Evolutionary conservation across 768 basidiomycete species (phyloP).

Genomic region (Panaeolus cyanescens): DNA sequence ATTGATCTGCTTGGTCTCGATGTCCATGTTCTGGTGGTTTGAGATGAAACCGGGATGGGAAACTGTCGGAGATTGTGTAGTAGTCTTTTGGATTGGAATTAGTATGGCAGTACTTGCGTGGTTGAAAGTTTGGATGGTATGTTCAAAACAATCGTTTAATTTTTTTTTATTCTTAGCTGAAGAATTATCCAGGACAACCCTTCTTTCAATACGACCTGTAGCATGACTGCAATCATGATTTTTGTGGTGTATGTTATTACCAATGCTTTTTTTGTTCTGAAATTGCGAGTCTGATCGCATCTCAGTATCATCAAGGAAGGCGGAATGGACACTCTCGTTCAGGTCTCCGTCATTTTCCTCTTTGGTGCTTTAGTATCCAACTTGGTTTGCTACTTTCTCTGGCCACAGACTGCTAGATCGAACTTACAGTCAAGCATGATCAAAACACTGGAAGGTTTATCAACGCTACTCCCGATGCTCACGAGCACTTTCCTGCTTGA

Average conservation of each 20-base stretch:
- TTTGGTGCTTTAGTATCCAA: slow-evolving; percentile 83
- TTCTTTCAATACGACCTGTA: slow-evolving; percentile 82
- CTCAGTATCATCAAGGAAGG: slow-evolving; percentile 85
- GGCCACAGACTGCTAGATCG: slow-evolving; percentile 82
- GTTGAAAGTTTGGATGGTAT: slow-evolving; percentile 86
- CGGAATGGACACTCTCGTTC: slow-evolving; percentile 68
- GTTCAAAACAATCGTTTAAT: slow-evolving; percentile 6
- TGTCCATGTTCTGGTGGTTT: slow-evolving; percentile 79
- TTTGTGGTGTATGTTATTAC: slow-evolving; percentile 67
- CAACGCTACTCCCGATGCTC: slow-evolving; percentile 79
- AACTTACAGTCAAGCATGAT: slow-evolving; percentile 85
- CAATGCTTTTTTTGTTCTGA: not conserved
- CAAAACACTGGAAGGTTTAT: slow-evolving; percentile 83
- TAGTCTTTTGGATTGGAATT: slow-evolving; percentile 80
- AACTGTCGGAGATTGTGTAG: slow-evolving; percentile 74
- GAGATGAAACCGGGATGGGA: slow-evolving; percentile 70
- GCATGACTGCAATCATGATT: slow-evolving; percentile 81
- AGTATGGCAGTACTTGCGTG: slow-evolving; percentile 83
- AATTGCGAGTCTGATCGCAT: slow-evolving; percentile 5
- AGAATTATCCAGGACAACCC: slow-evolving; percentile 54
- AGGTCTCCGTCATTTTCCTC: slow-evolving; percentile 75
- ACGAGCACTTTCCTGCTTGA: slow-evolving; percentile 85
- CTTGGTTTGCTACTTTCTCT: slow-evolving; percentile 77
- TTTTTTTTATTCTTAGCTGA: not conserved
- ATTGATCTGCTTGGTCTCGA: slow-evolving; percentile 71